These are phyloP conservation scores for Trichoderma hamatum DNA, from an alignment of 2,329 filamentous ascomycete genomes.

Conservation along the genomic window DNA sequence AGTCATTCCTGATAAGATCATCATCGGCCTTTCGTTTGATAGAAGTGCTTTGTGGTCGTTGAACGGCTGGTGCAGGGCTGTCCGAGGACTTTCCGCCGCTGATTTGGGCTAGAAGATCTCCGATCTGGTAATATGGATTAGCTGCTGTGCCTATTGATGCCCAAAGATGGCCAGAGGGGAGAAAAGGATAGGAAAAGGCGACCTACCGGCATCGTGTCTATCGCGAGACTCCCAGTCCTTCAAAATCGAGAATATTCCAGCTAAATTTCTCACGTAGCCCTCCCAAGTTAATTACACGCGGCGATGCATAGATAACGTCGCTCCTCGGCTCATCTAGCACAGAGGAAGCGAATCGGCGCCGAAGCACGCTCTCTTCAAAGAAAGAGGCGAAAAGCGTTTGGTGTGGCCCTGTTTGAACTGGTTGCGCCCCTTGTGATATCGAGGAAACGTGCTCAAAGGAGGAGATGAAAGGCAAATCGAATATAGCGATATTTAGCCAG, in stretches of 20 bases:
- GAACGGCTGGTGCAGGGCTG: conserved; percentile 38
- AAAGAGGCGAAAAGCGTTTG: conserved; percentile 1
- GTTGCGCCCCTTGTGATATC: not conserved
- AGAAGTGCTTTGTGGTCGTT: conserved; percentile 34
- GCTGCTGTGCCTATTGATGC: conserved; percentile 1
- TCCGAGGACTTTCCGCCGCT: conserved; percentile 55
- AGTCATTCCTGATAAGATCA: conserved; percentile 46
- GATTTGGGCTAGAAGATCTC: conserved; percentile 56
- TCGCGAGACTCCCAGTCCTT: conserved; percentile 16
- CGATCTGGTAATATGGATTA: conserved; percentile 35
- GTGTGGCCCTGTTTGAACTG: not conserved
- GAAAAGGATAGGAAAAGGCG: not conserved
- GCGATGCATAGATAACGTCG: conserved; percentile 18
- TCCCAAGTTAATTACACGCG: conserved; percentile 3
- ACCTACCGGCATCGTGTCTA: conserved; percentile 40
- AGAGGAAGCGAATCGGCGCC: conserved; percentile 20
- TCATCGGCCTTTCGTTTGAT: conserved; percentile 63
- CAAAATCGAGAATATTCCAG: not conserved
- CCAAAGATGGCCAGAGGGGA: not conserved
- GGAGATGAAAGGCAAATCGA: not conserved
- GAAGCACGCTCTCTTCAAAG: conserved; percentile 22
- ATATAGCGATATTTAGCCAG: not conserved
- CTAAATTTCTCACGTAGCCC: conserved; percentile 15
- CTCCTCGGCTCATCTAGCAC: conserved; percentile 4
- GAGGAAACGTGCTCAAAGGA: not conserved